phyloP scores from a whole-genome alignment of 2,329 filamentous ascomycete species.

The Verticillium nonalfalfae region DNA sequence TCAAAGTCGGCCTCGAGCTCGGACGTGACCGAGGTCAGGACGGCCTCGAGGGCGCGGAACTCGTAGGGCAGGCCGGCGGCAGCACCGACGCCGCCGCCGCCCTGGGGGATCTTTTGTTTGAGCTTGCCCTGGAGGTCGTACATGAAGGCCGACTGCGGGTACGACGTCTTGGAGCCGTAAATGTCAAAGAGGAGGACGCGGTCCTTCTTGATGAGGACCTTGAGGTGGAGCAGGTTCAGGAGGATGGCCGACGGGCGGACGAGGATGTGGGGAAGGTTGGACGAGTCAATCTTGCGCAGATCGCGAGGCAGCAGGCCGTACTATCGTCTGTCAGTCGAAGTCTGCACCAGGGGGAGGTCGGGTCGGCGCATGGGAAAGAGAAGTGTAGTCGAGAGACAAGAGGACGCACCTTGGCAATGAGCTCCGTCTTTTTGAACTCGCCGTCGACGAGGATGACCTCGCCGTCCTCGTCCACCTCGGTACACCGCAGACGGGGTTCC shows the following conservation, averaged over 20 bases:
- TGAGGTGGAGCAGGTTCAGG: constrained; percentile 92
- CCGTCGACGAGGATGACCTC: constrained; percentile 89
- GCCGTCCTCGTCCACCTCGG: constrained; percentile 88
- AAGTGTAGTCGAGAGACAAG: too few relatives aligned
- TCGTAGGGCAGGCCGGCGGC: constrained; percentile 78
- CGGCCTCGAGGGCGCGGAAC: constrained; percentile 90
- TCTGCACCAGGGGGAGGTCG: too few relatives aligned
- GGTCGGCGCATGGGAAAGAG: too few relatives aligned
- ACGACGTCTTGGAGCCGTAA: constrained; percentile 89
- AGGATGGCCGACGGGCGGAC: constrained; percentile 89
- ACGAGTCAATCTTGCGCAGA: constrained; percentile 95
- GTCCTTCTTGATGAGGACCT: constrained; percentile 91
- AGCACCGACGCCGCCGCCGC: constrained; percentile 24
- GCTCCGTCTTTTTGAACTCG: constrained; percentile 95
- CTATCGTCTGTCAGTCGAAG: constrained; percentile 31
- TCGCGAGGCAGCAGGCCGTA: constrained; percentile 91
- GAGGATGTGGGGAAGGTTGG: constrained; percentile 89
- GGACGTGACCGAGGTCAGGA: constrained; percentile 86
- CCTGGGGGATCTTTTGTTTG: constrained; percentile 61
- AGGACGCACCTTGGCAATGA: constrained; percentile 74
- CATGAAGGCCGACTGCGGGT: constrained; percentile 95
- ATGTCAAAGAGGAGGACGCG: constrained; percentile 93
- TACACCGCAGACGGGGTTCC: constrained; percentile 83
- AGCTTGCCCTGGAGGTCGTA: constrained; percentile 93
- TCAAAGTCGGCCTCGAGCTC: constrained; percentile 94